phyloP scores from a whole-genome alignment of 1,139 yeast species.

The Yamadazyma spencermartinsiae region DNA sequence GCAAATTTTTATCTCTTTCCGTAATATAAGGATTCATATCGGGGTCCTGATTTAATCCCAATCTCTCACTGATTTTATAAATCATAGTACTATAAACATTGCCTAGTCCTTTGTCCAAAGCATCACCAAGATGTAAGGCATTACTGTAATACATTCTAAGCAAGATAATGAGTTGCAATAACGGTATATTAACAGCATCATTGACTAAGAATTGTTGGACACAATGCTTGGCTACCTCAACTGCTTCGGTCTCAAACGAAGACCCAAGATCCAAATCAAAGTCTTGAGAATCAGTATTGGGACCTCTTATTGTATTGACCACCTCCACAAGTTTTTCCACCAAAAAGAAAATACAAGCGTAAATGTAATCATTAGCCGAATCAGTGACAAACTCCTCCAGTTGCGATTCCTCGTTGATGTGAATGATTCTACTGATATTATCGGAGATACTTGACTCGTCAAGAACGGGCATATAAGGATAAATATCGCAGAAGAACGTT shows the following conservation, averaged over 20 bases:
- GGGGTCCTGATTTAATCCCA: slow-evolving; percentile 1
- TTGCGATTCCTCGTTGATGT: background rate
- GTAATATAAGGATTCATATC: slow-evolving; percentile 1
- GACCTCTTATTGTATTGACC: background rate
- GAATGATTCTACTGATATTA: slow-evolving; percentile 2
- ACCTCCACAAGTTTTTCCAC: background rate
- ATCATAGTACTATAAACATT: background rate
- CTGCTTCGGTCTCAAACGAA: background rate
- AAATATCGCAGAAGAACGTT: slow-evolving; percentile 43
- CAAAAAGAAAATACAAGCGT: background rate
- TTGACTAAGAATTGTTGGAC: background rate
- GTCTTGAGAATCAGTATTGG: background rate
- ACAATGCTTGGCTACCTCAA: background rate
- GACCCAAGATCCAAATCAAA: background rate
- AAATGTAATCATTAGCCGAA: background rate
- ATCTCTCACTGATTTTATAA: background rate
- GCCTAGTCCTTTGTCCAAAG: background rate
- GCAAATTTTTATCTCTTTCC: background rate
- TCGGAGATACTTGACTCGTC: slow-evolving; percentile 37
- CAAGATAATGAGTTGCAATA: background rate
- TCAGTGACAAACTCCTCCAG: background rate
- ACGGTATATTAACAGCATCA: background rate
- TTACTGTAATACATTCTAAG: background rate
- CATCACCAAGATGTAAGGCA: background rate
- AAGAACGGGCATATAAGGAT: slow-evolving; percentile 48